Conservation (phyloP, 148 eudicot genomes). For the Fagopyrum homotropicum region DNA sequence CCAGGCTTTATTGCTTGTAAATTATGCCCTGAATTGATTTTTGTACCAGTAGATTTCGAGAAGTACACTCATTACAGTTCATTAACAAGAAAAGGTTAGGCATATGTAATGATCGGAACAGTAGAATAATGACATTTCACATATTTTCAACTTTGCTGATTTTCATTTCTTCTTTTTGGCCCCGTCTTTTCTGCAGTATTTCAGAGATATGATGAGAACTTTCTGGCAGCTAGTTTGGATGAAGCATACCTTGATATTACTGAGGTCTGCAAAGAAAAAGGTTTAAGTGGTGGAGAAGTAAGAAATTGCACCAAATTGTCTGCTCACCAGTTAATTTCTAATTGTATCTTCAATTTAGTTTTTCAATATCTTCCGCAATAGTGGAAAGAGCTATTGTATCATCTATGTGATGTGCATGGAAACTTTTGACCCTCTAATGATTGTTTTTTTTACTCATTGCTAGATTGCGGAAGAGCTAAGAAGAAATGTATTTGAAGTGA, state of each 20-base stretch:
- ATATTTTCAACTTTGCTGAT: background rate
- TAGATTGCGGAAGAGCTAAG: constrained; percentile 96
- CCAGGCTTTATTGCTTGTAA: constrained; percentile 97
- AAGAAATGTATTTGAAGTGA: constrained; percentile 57
- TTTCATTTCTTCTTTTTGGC: background rate
- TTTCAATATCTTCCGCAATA: background rate
- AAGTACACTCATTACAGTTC: constrained; percentile 81
- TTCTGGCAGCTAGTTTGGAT: constrained; percentile 86
- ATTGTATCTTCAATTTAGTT: background rate
- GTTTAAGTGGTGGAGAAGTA: constrained; percentile 58
- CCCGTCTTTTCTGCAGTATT: constrained; percentile 41
- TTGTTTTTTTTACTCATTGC: constrained; percentile 13
- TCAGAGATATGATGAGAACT: constrained; percentile 71
- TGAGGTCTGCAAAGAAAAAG: constrained; percentile 65
- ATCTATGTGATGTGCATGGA: background rate
- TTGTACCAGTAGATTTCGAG: constrained; percentile 81
- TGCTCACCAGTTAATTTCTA: background rate
- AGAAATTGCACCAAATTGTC: constrained; percentile 13
- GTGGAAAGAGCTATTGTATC: background rate
- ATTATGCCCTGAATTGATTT: constrained; percentile 80
- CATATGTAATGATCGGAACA: background rate
- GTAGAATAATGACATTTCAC: background rate
- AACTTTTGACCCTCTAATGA: constrained; percentile 8
- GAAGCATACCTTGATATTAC: constrained; percentile 98
- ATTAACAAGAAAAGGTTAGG: constrained; percentile 83